Evolutionary conservation across 2,329 filamentous ascomycete species (phyloP), one percentile per base, ranked within the genome.

Genomic region (Proliferodiscus dingleyae): DNA sequence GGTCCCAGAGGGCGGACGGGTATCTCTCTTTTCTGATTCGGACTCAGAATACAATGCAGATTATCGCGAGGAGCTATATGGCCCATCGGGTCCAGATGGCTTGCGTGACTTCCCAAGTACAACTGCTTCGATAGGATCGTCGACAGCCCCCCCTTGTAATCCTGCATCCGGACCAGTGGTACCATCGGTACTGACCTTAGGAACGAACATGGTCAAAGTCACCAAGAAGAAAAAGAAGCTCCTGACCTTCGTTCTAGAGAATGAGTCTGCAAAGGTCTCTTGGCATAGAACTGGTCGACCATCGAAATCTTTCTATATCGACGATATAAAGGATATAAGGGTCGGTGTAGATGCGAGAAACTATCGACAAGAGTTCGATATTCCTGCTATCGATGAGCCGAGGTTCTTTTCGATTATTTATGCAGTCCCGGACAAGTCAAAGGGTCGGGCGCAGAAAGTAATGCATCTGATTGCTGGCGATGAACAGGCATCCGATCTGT

Each of bases 391-490:
- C 5, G 77, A 81, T 30, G 85, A 90, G 58, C 69, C 75, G 6
- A 80, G 81, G 11, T 95, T 90, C 78, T 91, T 97, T 61, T 94
- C 90, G 22, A 89, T 98, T 54, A 78, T 95, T 43, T 96, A 95
- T 65, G 80, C 81, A 1, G 78, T 88, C 29, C 82, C 85, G 0
- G 86, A 89, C 56, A 85, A 83, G 50, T 83, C 84, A 7, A 91
- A 89, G 62, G 84, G 81, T 36, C 70, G 74, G 19, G 66, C 71
- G 5, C 72, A 78, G 58, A 95, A 96, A 66, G 84, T 84, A 7
- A 81, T 97, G 71, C 89, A 97, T 65, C 75, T 98, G 41, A 82
- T 96, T 46, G 88, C 90, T 21, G 83, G 84, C 9, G 83, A 85
- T 50, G 73, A 81, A 37, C 78, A 81, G 54, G 79, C 82, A 6